Evolutionary conservation across 768 basidiomycete genomes (phyloP).

Genomic region (Tricholoma matsutake): DNA sequence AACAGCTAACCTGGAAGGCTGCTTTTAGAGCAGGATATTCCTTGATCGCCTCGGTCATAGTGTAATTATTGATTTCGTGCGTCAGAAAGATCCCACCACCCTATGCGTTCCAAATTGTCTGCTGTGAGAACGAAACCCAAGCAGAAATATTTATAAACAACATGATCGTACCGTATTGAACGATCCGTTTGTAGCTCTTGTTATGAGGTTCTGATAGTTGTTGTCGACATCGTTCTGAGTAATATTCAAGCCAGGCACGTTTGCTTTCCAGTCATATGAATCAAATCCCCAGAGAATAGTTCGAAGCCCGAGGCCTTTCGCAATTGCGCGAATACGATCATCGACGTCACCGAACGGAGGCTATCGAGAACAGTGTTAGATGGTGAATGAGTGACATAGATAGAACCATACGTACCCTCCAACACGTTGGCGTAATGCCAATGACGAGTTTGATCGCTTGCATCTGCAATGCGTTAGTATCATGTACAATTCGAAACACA

Average conservation of each 20-base stretch:
- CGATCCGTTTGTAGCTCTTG: constrained; percentile 39
- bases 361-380: constrained; percentile 22
- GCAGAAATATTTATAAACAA: neutral
- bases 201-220: constrained; percentile 54
- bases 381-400: neutral
- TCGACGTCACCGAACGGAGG: constrained; percentile 71
- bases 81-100: constrained; percentile 51
- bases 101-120: constrained; percentile 21
- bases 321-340: constrained; percentile 72
- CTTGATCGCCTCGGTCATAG: constrained; percentile 59
- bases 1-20: constrained; percentile 41
- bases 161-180: constrained; percentile 34
- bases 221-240: constrained; percentile 44
- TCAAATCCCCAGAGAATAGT: constrained; percentile 75
- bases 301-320: constrained; percentile 60
- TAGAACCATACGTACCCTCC: constrained; percentile 40
- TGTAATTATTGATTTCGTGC: constrained; percentile 59
- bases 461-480: constrained; percentile 29
- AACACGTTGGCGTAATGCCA: constrained; percentile 58
- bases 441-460: constrained; percentile 52
- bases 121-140: neutral
- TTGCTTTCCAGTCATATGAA: constrained; percentile 71
- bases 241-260: constrained; percentile 33
- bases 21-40: constrained; percentile 42
- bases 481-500: neutral